These are phyloP conservation scores for Aegle marmelos DNA, from an alignment of 345 rosid species.

Conservation along the genomic window DNA sequence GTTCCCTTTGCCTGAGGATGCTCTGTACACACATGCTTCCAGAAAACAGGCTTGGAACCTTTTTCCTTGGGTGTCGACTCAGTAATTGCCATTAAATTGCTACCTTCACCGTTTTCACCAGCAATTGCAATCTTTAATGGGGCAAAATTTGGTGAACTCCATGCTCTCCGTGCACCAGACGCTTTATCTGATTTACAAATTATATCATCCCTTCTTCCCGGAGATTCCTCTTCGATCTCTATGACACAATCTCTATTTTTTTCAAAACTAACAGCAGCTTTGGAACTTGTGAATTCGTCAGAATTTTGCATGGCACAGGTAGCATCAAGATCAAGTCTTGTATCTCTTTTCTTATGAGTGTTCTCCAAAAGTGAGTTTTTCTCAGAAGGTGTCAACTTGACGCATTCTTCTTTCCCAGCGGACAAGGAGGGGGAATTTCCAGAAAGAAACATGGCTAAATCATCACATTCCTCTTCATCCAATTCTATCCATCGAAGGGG, in stretches of 20 bases:
- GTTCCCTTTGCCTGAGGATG: conserved; percentile 31
- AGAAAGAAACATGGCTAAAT: conserved; percentile 75
- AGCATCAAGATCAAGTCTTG: conserved; percentile 24
- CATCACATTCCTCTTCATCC: conserved; percentile 78
- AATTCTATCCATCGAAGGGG: conserved; percentile 70
- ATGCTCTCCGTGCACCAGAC: conserved; percentile 48
- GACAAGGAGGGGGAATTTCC: conserved; percentile 43
- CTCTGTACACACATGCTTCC: conserved; percentile 55
- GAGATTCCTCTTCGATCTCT: conserved; percentile 40
- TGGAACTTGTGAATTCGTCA: conserved; percentile 17
- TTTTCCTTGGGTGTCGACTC: conserved; percentile 75
- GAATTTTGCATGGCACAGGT: conserved; percentile 30
- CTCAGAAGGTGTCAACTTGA: conserved; percentile 20
- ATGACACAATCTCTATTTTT: conserved; percentile 33
- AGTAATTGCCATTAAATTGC: conserved; percentile 21
- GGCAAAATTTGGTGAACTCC: conserved; percentile 65
- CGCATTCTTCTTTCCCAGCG: conserved; percentile 31
- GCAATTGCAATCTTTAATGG: conserved; percentile 56
- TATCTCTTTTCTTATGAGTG: conserved; percentile 25
- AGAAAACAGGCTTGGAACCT: conserved; percentile 48
- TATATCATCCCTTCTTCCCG: conserved; percentile 31
- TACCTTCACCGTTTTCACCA: conserved; percentile 33
- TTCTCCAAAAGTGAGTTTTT: conserved; percentile 29
- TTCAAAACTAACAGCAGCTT: conserved; percentile 28
- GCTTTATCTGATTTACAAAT: conserved; percentile 33